Base-by-base conservation (phyloP, 371 early-diverging fungal species). In the Parasitella parasitica region DNA sequence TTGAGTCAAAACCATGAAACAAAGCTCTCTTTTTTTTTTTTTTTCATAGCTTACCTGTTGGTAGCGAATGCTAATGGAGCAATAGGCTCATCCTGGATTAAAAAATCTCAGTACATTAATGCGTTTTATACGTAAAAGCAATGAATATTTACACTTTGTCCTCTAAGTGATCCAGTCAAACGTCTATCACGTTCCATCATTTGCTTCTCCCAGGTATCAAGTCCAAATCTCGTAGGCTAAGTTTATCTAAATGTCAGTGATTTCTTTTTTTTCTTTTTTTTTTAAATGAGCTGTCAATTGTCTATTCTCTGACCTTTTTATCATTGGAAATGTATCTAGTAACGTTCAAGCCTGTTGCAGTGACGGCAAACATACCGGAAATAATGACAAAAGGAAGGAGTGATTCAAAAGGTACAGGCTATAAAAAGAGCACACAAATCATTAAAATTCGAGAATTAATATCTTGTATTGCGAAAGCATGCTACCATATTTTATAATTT, bases 131-230 rank as follows among this genome's bases (percentile, higher is more conserved):
- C 18, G 38, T 38, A 2, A 6, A 24, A 34, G 4, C n/a, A 16
- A 37, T 57, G 9, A 16, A 20, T 43, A 41, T 24, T 60, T 81
- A 81, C 81, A 65, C 71, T 70, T 68, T 81, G 81, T 57, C 81
- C 81, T 57, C 81, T 71, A 30, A 70, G 26, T 36, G 76, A 73
- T 48, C 81, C 81, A 38, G 81, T 81, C 28, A 81, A 66, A 59
- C 78, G 81, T 73, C 77, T 74, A 53, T 81, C 81, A 63, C 81
- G 81, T 59, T 81, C 78, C 81, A 81, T 78, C 81, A 81, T 81
- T 73, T 78, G 78, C 18, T 61, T 63, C 20, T 81, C 81, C 78
- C 78, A 81, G 39, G 46, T 61, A 64, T 81, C 81, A 57, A 81
- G 66, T 22, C 61, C 61, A 32, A 61, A 61, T 66, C 66, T 66